Percentiles rank a stretch among this genome's conserved stretches.
These are phyloP conservation scores for Somion occarium DNA, from an alignment of 1,284 basidiomycete genomes.

Conservation along the genomic window DNA sequence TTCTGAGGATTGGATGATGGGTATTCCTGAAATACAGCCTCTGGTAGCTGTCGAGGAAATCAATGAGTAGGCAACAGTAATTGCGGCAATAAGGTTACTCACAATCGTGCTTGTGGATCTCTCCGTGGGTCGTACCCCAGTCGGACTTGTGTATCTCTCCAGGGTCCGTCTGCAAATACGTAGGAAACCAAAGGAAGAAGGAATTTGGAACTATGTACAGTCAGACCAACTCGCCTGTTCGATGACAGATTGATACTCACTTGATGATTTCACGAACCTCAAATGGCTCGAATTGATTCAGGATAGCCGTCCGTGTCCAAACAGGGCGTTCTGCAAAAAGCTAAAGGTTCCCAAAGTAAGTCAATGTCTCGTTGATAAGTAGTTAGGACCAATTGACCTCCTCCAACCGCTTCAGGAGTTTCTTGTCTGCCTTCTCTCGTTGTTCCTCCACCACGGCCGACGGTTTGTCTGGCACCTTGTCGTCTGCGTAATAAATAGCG, in stretches of 20 bases:
- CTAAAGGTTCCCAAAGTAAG: too few relatives aligned
- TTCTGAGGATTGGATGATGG: slow-evolving; percentile 70
- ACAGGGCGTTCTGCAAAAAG: slow-evolving; percentile 73
- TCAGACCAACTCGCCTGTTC: not conserved
- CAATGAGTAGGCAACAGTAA: slow-evolving; percentile 1
- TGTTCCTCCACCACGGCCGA: slow-evolving; percentile 53
- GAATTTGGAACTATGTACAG: slow-evolving; percentile 56
- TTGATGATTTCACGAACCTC: slow-evolving; percentile 72
- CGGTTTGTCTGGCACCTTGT: slow-evolving; percentile 62
- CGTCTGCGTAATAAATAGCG: slow-evolving; percentile 64
- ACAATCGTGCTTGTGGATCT: slow-evolving; percentile 73
- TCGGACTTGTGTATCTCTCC: slow-evolving; percentile 84
- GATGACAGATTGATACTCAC: slow-evolving; percentile 33
- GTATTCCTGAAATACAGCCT: slow-evolving; percentile 80
- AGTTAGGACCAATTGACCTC: slow-evolving; percentile 52
- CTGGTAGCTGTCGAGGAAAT: slow-evolving; percentile 56
- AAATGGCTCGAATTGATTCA: slow-evolving; percentile 73
- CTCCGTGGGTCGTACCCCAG: slow-evolving; percentile 88
- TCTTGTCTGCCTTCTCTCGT: slow-evolving; percentile 51
- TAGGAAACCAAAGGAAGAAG: slow-evolving; percentile 74
- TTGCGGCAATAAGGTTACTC: slow-evolving; percentile 12
- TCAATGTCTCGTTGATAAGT: too few relatives aligned
- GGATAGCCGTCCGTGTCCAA: slow-evolving; percentile 83
- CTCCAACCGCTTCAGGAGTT: slow-evolving; percentile 54
- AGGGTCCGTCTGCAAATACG: slow-evolving; percentile 91